Evolutionary conservation across 1,284 basidiomycete genomes (phyloP).

Genomic region (Ceratobasidium papillatum): DNA sequence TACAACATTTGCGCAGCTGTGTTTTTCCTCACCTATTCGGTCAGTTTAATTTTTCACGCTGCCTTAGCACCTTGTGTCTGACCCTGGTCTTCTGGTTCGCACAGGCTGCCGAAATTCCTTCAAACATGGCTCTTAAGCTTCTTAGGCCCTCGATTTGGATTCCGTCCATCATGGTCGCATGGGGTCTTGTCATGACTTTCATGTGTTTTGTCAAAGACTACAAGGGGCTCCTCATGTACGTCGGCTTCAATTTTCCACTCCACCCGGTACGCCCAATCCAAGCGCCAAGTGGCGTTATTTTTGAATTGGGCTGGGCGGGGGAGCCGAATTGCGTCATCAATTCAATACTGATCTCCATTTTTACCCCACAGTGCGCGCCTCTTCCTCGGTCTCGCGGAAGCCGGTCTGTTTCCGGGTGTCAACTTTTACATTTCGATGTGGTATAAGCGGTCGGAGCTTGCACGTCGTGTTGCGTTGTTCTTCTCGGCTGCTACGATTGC

Average conservation of each 20-base stretch:
- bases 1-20: slow-evolving; percentile 44
- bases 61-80: neutral
- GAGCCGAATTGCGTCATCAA: neutral
- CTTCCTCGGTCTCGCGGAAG: slow-evolving; percentile 45
- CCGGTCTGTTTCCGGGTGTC: slow-evolving; percentile 53
- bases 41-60: neutral
- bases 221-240: slow-evolving; percentile 48
- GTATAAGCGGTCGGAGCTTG: slow-evolving; percentile 50
- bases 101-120: slow-evolving; percentile 42
- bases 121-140: slow-evolving; percentile 42
- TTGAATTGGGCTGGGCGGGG: neutral
- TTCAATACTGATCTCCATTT: neutral
- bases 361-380: slow-evolving; percentile 31
- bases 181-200: slow-evolving; percentile 55
- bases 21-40: slow-evolving; percentile 44
- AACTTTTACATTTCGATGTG: slow-evolving; percentile 55
- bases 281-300: slow-evolving; percentile 7
- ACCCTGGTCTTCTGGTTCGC: neutral
- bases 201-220: slow-evolving; percentile 55
- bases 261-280: neutral
- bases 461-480: slow-evolving; percentile 55
- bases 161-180: slow-evolving; percentile 49
- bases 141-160: slow-evolving; percentile 43
- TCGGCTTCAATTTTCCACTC: neutral
- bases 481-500: slow-evolving; percentile 56